phyloP scores from a whole-genome alignment of 257 asterid genomes.

The Oldenlandia corymbosa region DNA sequence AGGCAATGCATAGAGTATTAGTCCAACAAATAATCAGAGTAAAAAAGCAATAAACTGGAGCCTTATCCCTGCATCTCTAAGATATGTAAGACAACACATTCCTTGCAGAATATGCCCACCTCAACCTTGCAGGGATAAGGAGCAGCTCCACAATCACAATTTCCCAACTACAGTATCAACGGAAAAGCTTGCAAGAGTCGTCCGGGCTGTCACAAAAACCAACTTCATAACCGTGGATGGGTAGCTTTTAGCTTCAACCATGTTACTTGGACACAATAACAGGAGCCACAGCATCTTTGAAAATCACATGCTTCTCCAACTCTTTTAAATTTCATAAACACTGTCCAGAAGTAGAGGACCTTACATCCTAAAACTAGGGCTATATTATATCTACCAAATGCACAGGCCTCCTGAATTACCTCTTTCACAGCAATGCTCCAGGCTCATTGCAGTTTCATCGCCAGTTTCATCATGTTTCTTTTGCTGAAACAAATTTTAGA shows the following conservation, averaged over 20 bases:
- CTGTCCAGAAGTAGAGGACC: neutral
- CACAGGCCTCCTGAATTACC: no score
- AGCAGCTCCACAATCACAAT: slow-evolving; percentile 57
- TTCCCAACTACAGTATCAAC: slow-evolving; percentile 38
- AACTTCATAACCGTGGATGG: slow-evolving; percentile 91
- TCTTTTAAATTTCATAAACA: neutral
- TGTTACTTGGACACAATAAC: slow-evolving; percentile 38
- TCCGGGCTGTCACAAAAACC: slow-evolving; percentile 85
- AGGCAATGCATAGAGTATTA: slow-evolving; percentile 17
- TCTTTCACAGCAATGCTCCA: neutral
- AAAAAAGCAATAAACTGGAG: slow-evolving; percentile 31
- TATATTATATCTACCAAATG: neutral
- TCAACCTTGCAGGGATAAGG: slow-evolving; percentile 97
- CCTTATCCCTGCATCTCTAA: slow-evolving; percentile 95
- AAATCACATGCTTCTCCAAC: neutral
- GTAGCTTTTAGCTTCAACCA: slow-evolving; percentile 50
- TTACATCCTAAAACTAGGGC: neutral
- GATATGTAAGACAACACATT: slow-evolving; percentile 69
- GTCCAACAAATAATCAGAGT: slow-evolving; percentile 17
- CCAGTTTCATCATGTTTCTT: neutral
- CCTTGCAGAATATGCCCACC: slow-evolving; percentile 74
- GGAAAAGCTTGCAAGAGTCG: slow-evolving; percentile 55
- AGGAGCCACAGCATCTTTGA: slow-evolving; percentile 28
- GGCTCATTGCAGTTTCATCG: neutral
- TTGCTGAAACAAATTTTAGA: neutral